phyloP scores from a whole-genome alignment of 352 stramenopile genomes.

The Pythium biforme region DNA sequence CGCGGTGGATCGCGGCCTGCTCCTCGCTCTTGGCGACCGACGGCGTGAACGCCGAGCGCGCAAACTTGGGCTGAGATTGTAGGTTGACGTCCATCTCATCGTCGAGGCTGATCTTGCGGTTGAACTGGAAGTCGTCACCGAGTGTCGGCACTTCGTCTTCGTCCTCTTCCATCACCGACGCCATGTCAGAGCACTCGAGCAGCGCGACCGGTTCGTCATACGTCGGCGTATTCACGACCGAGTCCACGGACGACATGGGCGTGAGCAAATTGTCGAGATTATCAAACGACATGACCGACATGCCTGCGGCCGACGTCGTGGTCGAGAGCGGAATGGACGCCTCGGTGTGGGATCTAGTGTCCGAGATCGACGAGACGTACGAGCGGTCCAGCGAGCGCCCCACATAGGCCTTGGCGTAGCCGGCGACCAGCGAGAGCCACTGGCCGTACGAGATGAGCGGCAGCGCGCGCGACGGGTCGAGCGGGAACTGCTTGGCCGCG shows the following conservation, averaged over 20 bases:
- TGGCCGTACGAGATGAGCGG: conserved; percentile 17
- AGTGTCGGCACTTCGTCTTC: conserved; percentile 24
- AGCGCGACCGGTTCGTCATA: conserved; percentile 18
- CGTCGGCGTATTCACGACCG: neutral
- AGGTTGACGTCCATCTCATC: conserved; percentile 1
- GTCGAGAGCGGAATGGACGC: conserved; percentile 8
- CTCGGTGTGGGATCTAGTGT: conserved; percentile 6
- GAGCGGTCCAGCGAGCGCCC: conserved; percentile 1
- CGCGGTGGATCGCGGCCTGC: conserved; percentile 16
- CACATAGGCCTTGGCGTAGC: neutral
- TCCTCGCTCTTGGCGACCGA: conserved; percentile 17
- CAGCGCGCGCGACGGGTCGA: conserved; percentile 16
- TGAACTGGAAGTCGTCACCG: conserved; percentile 15
- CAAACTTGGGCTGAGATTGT: conserved; percentile 1
- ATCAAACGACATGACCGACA: conserved; percentile 10
- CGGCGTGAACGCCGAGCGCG: conserved; percentile 16
- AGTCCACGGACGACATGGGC: conserved; percentile 13
- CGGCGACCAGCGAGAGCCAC: conserved; percentile 14
- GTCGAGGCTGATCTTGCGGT: conserved; percentile 22
- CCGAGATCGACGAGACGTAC: neutral
- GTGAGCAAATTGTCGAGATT: conserved; percentile 18
- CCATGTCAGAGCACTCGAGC: conserved; percentile 24
- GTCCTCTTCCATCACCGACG: conserved; percentile 22
- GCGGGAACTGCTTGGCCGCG: conserved; percentile 11
- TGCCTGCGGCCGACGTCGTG: neutral